These are phyloP conservation scores for Pelargonium fulgidum DNA, from an alignment of 441 rosid genomes.

Conservation along the genomic window DNA sequence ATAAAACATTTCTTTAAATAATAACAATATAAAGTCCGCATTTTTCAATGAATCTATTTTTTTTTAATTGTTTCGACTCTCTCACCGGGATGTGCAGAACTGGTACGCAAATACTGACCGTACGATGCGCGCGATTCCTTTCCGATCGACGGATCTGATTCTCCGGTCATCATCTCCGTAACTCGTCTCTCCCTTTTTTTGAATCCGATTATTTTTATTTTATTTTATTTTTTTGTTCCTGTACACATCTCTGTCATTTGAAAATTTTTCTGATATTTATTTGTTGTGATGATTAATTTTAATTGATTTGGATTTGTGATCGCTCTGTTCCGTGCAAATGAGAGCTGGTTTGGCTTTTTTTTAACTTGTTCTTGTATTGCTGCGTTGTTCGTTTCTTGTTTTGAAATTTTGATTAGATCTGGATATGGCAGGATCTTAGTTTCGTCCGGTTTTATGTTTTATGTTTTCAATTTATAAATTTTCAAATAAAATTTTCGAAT, in stretches of 20 bases:
- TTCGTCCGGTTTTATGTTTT: neutral
- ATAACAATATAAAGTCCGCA: neutral
- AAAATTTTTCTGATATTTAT: neutral
- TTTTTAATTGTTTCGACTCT: neutral
- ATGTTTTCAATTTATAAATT: neutral
- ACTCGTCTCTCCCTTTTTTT: neutral
- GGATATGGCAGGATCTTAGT: neutral
- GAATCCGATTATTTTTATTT: neutral
- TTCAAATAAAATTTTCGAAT: neutral
- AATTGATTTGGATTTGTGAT: neutral
- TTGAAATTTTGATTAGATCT: neutral
- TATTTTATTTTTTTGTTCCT: neutral
- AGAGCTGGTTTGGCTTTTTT: neutral
- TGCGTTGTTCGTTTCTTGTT: neutral
- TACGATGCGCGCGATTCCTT: neutral
- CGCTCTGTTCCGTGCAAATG: neutral
- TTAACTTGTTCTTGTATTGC: neutral
- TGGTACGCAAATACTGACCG: neutral
- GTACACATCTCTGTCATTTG: neutral
- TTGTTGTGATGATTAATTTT: neutral
- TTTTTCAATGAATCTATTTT: neutral
- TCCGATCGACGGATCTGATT: neutral
- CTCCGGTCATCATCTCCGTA: neutral
- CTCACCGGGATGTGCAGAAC: neutral
- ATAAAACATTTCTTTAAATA: neutral